Percentiles rank a stretch among this genome's conserved stretches.
These are phyloP conservation scores for Triticum urartu DNA, from an alignment of 176 grass and related monocot species.

Conservation along the genomic window DNA sequence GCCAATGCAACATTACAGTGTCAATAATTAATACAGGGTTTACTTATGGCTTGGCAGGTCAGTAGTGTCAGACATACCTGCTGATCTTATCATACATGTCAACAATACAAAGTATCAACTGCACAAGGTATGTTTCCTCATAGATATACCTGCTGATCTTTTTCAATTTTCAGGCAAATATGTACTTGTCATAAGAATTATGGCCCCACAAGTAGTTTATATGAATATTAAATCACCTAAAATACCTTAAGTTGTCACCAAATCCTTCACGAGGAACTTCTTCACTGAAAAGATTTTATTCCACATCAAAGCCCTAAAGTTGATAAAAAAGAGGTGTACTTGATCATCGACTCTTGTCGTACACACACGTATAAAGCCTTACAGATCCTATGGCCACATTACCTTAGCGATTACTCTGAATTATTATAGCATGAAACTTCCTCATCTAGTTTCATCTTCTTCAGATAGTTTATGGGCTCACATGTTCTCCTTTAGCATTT, in stretches of 20 bases:
- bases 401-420: not conserved
- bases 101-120: conserved; percentile 92
- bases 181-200: not conserved
- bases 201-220: not conserved
- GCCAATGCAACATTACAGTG: not conserved
- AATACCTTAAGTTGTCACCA: not conserved
- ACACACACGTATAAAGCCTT: not conserved
- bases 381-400: conserved; percentile 11
- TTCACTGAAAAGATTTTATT: conserved; percentile 3
- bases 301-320: not conserved
- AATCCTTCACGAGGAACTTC: not conserved
- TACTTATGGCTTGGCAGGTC: conserved; percentile 57
- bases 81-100: conserved; percentile 88
- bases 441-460: conserved; percentile 33
- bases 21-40: not conserved
- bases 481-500: conserved; percentile 28
- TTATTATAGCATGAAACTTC: not conserved
- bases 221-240: conserved; percentile 21
- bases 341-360: conserved; percentile 6
- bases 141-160: not conserved
- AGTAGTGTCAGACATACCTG: conserved; percentile 75
- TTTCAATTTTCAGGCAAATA: not conserved
- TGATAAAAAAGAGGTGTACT: conserved; percentile 24
- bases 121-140: conserved; percentile 68
- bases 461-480: conserved; percentile 27